A percentile compares a stretch with the other conserved stretches of the same genome.
These are phyloP conservation scores for Pulveroboletus sp. DNA, from an alignment of 768 basidiomycete genomes.

Conservation along the genomic window DNA sequence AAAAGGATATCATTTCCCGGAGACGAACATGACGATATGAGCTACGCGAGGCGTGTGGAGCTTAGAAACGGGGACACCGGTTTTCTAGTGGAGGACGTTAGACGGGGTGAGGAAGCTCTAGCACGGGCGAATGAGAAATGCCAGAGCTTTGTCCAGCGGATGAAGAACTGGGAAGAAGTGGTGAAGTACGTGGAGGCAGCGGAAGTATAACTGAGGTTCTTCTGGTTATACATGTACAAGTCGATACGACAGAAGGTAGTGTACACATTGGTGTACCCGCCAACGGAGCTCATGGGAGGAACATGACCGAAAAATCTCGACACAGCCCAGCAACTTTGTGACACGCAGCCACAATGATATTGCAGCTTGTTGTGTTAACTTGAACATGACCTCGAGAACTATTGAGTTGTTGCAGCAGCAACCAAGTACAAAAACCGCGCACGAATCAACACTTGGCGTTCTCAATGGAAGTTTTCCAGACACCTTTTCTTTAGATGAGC, in stretches of 20 bases:
- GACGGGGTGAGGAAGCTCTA: constrained; percentile 31
- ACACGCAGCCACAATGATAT: too few species aligned
- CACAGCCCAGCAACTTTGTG: not conserved
- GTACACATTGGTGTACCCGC: too few species aligned
- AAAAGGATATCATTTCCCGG: constrained; percentile 46
- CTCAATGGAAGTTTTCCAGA: constrained; percentile 48
- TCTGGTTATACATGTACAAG: too few species aligned
- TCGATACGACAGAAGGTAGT: too few species aligned
- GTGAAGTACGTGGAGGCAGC: constrained; percentile 41
- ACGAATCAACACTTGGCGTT: constrained; percentile 31
- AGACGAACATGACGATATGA: constrained; percentile 49
- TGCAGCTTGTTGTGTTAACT: too few species aligned
- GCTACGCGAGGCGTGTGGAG: constrained; percentile 48
- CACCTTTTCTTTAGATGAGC: constrained; percentile 47
- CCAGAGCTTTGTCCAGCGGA: constrained; percentile 43
- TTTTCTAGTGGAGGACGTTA: constrained; percentile 53
- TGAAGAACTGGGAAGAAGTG: constrained; percentile 62
- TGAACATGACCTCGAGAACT: constrained; percentile 40
- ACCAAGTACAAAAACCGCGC: constrained; percentile 41
- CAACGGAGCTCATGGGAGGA: too few species aligned
- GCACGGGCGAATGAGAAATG: constrained; percentile 43
- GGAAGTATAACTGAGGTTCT: not conserved
- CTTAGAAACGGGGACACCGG: constrained; percentile 42
- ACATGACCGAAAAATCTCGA: too few species aligned
- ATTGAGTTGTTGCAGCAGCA: constrained; percentile 49